A percentile compares a stretch with the other conserved stretches of the same genome.
phyloP scores from a whole-genome alignment of 1,284 basidiomycete species.

The Ustilago esculenta region DNA sequence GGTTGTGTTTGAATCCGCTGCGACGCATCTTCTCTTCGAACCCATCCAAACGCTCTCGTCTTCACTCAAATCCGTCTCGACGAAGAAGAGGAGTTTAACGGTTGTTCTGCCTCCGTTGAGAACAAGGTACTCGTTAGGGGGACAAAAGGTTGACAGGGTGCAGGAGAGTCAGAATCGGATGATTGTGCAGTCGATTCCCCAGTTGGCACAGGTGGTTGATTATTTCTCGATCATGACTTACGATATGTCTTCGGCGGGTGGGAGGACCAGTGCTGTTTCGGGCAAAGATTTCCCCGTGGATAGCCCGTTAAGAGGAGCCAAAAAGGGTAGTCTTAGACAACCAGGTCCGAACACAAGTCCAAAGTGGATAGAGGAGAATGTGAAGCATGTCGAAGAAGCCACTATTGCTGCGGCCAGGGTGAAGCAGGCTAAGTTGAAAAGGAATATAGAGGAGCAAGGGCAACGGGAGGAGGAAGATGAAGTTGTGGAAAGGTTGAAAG shows the following conservation, averaged over 20 bases:
- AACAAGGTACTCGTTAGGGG: slow-evolving; percentile 15
- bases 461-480: not conserved
- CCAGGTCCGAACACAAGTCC: slow-evolving; percentile 49
- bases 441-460: not conserved
- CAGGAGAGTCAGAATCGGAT: slow-evolving; percentile 32
- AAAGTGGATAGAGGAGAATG: slow-evolving; percentile 38
- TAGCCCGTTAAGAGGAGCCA: slow-evolving; percentile 39
- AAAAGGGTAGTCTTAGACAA: slow-evolving; percentile 31
- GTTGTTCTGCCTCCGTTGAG: slow-evolving; percentile 41
- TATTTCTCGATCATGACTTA: slow-evolving; percentile 53
- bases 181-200: slow-evolving; percentile 38
- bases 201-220: slow-evolving; percentile 39
- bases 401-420: slow-evolving; percentile 3
- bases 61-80: not conserved
- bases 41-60: slow-evolving; percentile 19
- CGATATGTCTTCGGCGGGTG: slow-evolving; percentile 41
- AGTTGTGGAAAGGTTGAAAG: slow-evolving; percentile 13
- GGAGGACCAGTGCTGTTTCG: slow-evolving; percentile 4
- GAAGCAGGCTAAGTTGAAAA: slow-evolving; percentile 2
- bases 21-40: slow-evolving; percentile 43
- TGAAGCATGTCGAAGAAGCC: slow-evolving; percentile 18
- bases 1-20: slow-evolving; percentile 36
- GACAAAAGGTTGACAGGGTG: slow-evolving; percentile 5
- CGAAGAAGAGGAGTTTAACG: slow-evolving; percentile 6
- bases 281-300: slow-evolving; percentile 28